These are phyloP conservation scores for Wallacemonas sp. DNA, from an alignment of 208 protist genomes.

Conservation along the genomic window DNA sequence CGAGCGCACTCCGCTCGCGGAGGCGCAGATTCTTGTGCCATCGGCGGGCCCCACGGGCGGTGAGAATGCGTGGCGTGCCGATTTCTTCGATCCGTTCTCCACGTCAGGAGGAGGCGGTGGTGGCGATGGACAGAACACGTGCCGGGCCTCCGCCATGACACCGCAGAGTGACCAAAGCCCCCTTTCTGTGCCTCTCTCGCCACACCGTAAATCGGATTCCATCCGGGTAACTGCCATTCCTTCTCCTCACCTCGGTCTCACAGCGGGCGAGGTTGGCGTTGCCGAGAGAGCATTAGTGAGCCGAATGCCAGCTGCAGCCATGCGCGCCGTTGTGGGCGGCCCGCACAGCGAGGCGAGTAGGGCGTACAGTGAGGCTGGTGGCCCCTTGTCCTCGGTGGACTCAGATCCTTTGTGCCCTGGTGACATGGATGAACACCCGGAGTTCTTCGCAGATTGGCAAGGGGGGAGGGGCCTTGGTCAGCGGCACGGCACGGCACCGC, in stretches of 20 bases:
- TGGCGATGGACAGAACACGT: background rate
- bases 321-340: too few relatives aligned
- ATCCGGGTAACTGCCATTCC: too few relatives aligned
- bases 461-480: background rate
- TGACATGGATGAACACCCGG: background rate
- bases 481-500: background rate
- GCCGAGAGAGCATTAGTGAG: too few relatives aligned
- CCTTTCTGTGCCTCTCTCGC: background rate
- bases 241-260: too few relatives aligned
- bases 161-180: background rate
- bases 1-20: too few relatives aligned
- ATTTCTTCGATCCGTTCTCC: background rate
- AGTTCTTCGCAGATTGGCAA: too few relatives aligned
- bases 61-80: too few relatives aligned
- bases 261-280: too few relatives aligned
- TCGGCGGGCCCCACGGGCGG: too few relatives aligned
- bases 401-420: slow-evolving; percentile 3
- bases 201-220: background rate
- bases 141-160: background rate
- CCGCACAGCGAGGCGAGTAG: background rate
- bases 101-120: background rate
- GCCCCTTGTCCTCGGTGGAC: slow-evolving; percentile 1
- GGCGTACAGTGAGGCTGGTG: background rate
- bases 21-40: too few relatives aligned
- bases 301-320: too few relatives aligned